Evolutionary conservation across 148 eudicot species (phyloP).

Genomic region (Spergularia bocconei): DNA sequence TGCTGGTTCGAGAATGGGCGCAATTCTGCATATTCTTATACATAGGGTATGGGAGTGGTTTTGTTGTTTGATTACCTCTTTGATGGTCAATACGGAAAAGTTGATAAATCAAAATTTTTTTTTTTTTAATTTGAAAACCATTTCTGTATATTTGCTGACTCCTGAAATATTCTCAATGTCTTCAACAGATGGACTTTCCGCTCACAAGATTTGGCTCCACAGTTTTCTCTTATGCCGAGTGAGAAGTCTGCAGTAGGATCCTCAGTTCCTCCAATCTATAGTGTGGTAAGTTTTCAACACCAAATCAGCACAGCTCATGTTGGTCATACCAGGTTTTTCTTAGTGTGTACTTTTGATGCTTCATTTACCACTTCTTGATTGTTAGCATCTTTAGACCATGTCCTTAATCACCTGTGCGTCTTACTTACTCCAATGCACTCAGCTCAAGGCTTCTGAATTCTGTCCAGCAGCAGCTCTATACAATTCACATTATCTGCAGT

Average conservation of each 20-base stretch:
- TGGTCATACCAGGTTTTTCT: background rate
- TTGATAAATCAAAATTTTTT: background rate
- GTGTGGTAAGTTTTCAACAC: conserved; percentile 56
- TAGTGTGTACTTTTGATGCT: background rate
- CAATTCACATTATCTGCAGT: no score
- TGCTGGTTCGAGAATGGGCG: conserved; percentile 83
- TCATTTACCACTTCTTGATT: background rate
- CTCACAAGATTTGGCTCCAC: conserved; percentile 73
- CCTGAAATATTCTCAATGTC: background rate
- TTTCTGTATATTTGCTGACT: background rate
- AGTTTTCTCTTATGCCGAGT: conserved; percentile 79
- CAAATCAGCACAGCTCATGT: background rate
- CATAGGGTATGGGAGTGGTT: conserved; percentile 56
- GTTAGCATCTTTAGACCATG: no score
- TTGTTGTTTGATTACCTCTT: background rate
- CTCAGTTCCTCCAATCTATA: conserved; percentile 71
- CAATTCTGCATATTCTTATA: conserved; percentile 80
- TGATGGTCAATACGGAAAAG: background rate
- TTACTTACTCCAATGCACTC: no score
- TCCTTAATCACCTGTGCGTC: no score
- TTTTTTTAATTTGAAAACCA: background rate
- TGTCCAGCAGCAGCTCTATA: no score
- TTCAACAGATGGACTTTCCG: conserved; percentile 84
- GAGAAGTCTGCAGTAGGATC: conserved; percentile 51
- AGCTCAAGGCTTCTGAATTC: no score